Evolutionary conservation across 768 basidiomycete species (phyloP), one percentile per base, ranked within the genome.

Genomic region (Cystofilobasidium ferigula): DNA sequence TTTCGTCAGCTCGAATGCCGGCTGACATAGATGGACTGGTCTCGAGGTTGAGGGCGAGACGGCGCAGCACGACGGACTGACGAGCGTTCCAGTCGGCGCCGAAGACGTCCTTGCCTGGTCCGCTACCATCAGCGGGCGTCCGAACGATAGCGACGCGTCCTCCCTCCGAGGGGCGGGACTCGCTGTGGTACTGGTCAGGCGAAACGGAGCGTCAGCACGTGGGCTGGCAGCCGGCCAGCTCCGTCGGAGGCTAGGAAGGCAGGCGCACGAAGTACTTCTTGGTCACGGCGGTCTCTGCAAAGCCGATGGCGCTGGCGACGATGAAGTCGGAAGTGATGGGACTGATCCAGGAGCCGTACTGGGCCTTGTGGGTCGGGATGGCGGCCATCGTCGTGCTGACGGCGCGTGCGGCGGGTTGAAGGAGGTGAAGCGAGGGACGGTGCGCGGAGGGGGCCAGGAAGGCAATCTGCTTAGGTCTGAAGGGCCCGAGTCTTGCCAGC

Each of bases 301-400:
- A 59, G 26, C 38, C 66, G 57, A 64, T 63, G 24, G 40, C 78
- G 71, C 56, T 80, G 80, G 56, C 76, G 4, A 81, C 79, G 65
- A 85, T 78, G 36, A 78, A 75, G 47, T 83, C 81, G 24, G 82
- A 76, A 1, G 80, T 79, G 63, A 86, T 80, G 6, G 82, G 79
- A 1, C 84, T 84, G 6, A 76, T 73, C 85, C 86, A 87, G 26
- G 80, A 81, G 30, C 84, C 86, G 71, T 79, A 86, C 0, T 84
- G 82, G 9, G 83, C 82, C 45, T 22, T 47, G 22, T 47, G 20
- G 3, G 45, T 22, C 14, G 10, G 43, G 20, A 5, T 6, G 18
- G 7, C n/a, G 45, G n/a, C n/a, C 45, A 47, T 47, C 45, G 45
- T n/a, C 22, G 22, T 47, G 45, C n/a, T n/a, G n/a, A n/a, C n/a